Percentiles rank a stretch among this genome's conserved stretches.
These are phyloP conservation scores for Trichoderma harzianum DNA, from an alignment of 2,329 filamentous ascomycete species.

Conservation along the genomic window DNA sequence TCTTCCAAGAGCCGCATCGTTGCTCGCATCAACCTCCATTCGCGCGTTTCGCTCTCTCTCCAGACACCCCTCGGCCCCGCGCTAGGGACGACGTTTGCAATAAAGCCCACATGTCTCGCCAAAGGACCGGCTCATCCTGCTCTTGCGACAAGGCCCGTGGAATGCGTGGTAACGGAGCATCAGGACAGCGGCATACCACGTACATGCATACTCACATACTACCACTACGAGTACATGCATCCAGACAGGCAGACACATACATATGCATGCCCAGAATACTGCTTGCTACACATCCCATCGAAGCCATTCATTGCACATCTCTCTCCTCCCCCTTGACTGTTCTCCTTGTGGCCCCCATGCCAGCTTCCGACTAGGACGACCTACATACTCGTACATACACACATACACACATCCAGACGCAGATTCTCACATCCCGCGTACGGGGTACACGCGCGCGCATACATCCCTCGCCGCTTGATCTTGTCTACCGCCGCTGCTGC, in stretches of 20 bases:
- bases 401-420: conserved; percentile 4
- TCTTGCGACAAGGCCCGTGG: conserved; percentile 39
- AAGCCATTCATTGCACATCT: background rate
- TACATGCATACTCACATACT: conserved; percentile 1
- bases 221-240: background rate
- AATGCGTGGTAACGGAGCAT: conserved; percentile 14
- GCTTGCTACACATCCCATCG: background rate
- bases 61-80: conserved; percentile 47
- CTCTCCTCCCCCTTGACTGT: background rate
- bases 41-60: conserved; percentile 36
- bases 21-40: conserved; percentile 53
- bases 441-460: conserved; percentile 15
- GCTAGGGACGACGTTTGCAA: conserved; percentile 53
- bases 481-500: conserved; percentile 13
- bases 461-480: conserved; percentile 11
- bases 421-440: conserved; percentile 16
- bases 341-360: conserved; percentile 10
- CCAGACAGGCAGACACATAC: conserved; percentile 1
- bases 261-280: conserved; percentile 1
- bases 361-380: conserved; percentile 12
- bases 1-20: conserved; percentile 63
- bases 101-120: conserved; percentile 59
- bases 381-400: background rate
- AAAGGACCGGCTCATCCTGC: conserved; percentile 39
- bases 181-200: conserved; percentile 3